Evolutionary conservation across 139 green algal species (phyloP).

Genomic region (Micromonas pusilla): DNA sequence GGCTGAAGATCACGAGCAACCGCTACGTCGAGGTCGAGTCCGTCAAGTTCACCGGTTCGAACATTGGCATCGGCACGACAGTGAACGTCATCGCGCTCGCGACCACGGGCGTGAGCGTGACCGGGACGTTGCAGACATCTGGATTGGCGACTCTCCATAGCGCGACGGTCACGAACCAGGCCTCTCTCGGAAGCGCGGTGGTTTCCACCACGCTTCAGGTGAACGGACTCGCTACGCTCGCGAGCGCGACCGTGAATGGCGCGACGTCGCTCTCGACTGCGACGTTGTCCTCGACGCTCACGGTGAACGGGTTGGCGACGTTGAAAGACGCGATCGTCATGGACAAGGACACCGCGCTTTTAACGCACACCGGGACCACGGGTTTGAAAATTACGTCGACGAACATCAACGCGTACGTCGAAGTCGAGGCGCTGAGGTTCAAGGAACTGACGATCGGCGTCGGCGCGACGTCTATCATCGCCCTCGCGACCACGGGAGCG

Average conservation of each 20-base stretch:
- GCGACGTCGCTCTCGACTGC: no score
- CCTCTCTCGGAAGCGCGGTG: no score
- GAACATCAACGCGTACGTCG: not conserved
- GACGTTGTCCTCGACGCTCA: no score
- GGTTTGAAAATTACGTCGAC: not conserved
- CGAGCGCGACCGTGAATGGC: not conserved
- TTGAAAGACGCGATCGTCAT: no score
- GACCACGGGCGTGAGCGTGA: no score
- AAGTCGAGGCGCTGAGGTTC: not conserved
- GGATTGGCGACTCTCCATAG: no score
- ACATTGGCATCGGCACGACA: not conserved
- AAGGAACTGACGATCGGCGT: not conserved
- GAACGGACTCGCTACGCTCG: not conserved
- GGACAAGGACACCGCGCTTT: no score
- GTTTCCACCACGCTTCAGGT: constrained; percentile 1
- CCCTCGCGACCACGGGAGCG: not conserved
- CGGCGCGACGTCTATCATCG: not conserved
- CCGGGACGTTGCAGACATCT: no score
- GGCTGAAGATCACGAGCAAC: not conserved
- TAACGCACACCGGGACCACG: not conserved
- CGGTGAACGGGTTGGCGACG: no score
- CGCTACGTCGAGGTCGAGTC: not conserved
- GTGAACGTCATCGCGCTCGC: not conserved
- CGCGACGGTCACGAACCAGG: no score
- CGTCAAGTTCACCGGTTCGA: not conserved